Base-by-base conservation (phyloP, 2,329 filamentous ascomycete genomes). In the Sporothrix brunneoviolacea region DNA sequence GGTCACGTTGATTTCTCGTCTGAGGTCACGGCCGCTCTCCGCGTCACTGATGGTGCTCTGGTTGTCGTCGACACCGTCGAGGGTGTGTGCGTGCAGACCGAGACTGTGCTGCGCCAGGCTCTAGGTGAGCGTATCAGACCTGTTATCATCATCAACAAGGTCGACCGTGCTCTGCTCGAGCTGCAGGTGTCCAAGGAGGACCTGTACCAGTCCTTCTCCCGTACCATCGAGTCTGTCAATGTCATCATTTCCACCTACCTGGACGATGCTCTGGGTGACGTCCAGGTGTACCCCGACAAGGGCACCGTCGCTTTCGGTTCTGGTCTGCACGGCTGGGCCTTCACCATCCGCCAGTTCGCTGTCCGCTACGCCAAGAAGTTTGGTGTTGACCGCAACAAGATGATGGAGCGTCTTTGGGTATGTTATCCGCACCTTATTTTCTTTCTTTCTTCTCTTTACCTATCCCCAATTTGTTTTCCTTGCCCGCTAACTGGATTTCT, bases 1-100 rank as follows among this genome's bases (percentile, higher is more conserved):
- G 93, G 93, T 83, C 93, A 98, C 91, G 93, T 98, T 79, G 93
- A 98, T 79, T 98, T 98, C 86, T 98, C 93, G 37, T 98, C 93
- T 61, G 93, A 98, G 73, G 93, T 98, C 70, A 98, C 93, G 69
- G 93, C 93, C 71, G 93, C 93, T 70, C 91, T 98, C 68, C 93
- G 93, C 89, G 93, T 98, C 76, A 98, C 93, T 64, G 93, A 98
- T 68, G 93, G 93, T 88, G 93, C 93, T 66, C 88, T 98, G 62
- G 93, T 98, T 69, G 93, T 98, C 76, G 93, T 98, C 79, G 93
- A 98, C 80, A 96, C 91, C 74, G 88, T 98, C 64, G 93, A 96
- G 76, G 93, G 93, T 90, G 94, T 98, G 66, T 98, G 93, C 76
- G 93, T 98, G 71, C 93, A 98, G 83, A 98, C 93, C 70, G 93